Evolutionary conservation across 2,329 filamentous ascomycete genomes (phyloP).

Genomic region (Claviceps sp.): DNA sequence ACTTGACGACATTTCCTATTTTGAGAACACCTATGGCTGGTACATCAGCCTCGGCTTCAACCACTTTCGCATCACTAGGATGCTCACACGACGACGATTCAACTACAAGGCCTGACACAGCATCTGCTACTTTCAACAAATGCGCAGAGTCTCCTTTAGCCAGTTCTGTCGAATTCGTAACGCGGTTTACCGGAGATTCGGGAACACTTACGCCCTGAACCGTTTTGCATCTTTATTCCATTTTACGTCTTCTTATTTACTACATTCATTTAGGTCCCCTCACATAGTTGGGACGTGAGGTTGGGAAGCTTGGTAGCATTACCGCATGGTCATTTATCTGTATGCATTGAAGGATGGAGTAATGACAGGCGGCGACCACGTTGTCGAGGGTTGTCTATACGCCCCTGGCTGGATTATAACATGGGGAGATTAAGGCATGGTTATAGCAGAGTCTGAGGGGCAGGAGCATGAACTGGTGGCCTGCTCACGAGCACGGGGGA

Average conservation of each 20-base stretch:
- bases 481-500: background rate
- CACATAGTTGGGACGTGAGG: background rate
- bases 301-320: background rate
- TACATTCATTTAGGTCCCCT: background rate
- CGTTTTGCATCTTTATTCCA: background rate
- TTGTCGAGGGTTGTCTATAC: background rate
- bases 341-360: background rate
- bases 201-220: background rate
- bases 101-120: background rate
- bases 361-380: background rate
- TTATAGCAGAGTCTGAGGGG: background rate
- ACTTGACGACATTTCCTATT: background rate
- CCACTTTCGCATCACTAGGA: background rate
- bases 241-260: background rate
- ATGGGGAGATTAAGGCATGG: background rate
- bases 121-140: slow-evolving; percentile 1
- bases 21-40: background rate
- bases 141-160: background rate
- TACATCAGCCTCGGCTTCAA: background rate
- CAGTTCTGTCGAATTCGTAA: background rate
- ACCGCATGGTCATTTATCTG: background rate
- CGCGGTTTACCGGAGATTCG: background rate
- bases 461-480: background rate
- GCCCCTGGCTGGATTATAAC: background rate
- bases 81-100: background rate